phyloP scores from a whole-genome alignment of 306 rosid genomes.

The Prunus mongolica region DNA sequence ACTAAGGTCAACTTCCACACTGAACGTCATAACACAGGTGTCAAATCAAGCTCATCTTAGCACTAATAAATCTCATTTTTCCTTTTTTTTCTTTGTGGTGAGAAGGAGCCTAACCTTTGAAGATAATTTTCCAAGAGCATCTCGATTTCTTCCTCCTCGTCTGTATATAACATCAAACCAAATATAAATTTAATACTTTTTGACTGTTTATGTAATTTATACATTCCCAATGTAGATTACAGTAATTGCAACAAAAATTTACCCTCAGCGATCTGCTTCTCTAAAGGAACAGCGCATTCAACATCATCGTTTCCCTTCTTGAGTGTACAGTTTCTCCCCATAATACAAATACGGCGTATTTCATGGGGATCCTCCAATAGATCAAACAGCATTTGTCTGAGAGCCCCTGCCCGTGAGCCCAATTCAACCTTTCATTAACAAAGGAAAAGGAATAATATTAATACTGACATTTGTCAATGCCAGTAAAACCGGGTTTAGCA shows the following conservation, averaged over 20 bases:
- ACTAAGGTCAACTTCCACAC: conserved; percentile 23
- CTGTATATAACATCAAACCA: conserved; percentile 43
- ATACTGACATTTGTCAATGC: not conserved
- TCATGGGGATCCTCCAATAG: conserved; percentile 89
- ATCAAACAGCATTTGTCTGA: conserved; percentile 94
- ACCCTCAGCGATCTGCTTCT: conserved; percentile 93
- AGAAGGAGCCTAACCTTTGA: conserved; percentile 55
- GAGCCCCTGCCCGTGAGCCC: conserved; percentile 93
- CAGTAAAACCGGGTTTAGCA: conserved; percentile 10
- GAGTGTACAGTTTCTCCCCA: conserved; percentile 83
- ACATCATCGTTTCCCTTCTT: conserved; percentile 48
- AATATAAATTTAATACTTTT: conserved; percentile 7
- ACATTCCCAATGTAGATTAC: conserved; percentile 13
- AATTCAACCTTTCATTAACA: conserved; percentile 72
- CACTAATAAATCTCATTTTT: not conserved
- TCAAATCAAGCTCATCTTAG: not conserved
- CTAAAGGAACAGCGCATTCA: conserved; percentile 69
- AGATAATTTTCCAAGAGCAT: conserved; percentile 99
- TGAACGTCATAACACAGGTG: not conserved
- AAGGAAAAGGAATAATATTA: conserved; percentile 6
- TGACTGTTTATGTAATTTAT: not conserved
- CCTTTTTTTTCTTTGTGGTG: not conserved
- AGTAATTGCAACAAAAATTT: conserved; percentile 20
- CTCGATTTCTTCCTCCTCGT: conserved; percentile 98
- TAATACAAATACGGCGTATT: conserved; percentile 80